Evolutionary conservation across 1,284 basidiomycete species (phyloP), one percentile per base, ranked within the genome.

Genomic region (Agaricales sp.): DNA sequence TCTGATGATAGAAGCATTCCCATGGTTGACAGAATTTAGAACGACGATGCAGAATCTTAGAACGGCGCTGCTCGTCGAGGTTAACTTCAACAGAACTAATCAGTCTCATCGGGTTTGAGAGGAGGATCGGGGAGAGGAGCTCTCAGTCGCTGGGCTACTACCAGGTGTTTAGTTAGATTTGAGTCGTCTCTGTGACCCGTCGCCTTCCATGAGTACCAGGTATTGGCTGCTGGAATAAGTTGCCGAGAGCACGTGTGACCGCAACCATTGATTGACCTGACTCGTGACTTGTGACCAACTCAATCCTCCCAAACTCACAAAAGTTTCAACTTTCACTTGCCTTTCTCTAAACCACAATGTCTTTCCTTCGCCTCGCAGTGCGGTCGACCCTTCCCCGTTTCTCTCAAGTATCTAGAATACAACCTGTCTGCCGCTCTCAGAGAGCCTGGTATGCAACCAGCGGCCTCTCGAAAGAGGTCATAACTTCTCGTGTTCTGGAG

Each of bases 401-500:
- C 63, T 64, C 58, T 58, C 55, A 62, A 46, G 55, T 61, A 54
- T 41, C 6, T n/a, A 41, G 39, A 41, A 6, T 41, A 41, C 61
- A 66, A 50, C 48, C 58, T 54, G 55, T 67, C 51, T 8, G 18
- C 39, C 6, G 39, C 4, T 18, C 16, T 16, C 67, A 63, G 45
- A 64, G 74, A 59, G 78, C 78, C 21, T 64, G 74, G 58, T 97
- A 87, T 71, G 89, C 94, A 22, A 80, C 87, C 22, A 78, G 81
- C 12, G 81, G 79, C 35, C 75, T 94, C 51, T 76, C 82, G 53
- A 80, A 78, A 65, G 81, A 87, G 43, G 76, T 77, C 61, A 92
- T 99, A 62, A 78, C 89, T 62, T 64, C 75, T 59, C 82, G 96
- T 59, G 80, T 99, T 49, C 63, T 94, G 54, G 86, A 93, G 52